Conservation (phyloP, 2,329 filamentous ascomycete genomes). For the Clonostachys chloroleuca region DNA sequence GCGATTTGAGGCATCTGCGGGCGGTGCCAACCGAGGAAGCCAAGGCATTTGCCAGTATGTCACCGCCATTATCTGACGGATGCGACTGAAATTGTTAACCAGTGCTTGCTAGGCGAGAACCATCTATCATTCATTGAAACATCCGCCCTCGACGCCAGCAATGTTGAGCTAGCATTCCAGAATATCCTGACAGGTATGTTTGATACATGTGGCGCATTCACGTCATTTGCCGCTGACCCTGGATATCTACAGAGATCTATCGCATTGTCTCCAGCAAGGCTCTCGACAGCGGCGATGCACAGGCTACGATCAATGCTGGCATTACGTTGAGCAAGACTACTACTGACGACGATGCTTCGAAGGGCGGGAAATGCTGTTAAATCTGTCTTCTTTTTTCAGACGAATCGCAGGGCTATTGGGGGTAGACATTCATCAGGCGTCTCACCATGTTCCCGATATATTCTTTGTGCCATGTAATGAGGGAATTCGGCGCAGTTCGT, state of each 20-base stretch:
- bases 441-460: slow-evolving; percentile 5
- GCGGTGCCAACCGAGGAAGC: slow-evolving; percentile 97
- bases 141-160: slow-evolving; percentile 96
- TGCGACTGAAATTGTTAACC: neutral
- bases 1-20: slow-evolving; percentile 96
- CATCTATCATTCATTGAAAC: slow-evolving; percentile 99
- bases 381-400: slow-evolving; percentile 5
- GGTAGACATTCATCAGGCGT: slow-evolving; percentile 19
- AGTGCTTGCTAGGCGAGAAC: slow-evolving; percentile 73
- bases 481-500: slow-evolving; percentile 16
- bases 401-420: too few relatives aligned
- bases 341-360: slow-evolving; percentile 68
- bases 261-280: slow-evolving; percentile 98
- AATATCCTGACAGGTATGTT: slow-evolving; percentile 93
- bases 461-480: slow-evolving; percentile 12
- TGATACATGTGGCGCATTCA: neutral
- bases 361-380: slow-evolving; percentile 81
- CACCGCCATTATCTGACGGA: neutral
- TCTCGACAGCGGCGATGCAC: slow-evolving; percentile 82
- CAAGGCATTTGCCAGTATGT: slow-evolving; percentile 91
- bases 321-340: slow-evolving; percentile 79
- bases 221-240: slow-evolving; percentile 3
- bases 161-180: slow-evolving; percentile 98
- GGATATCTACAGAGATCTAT: slow-evolving; percentile 76
- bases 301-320: slow-evolving; percentile 75